Evolutionary conservation across 192 early-diverging fungal genomes (phyloP).

Genomic region (Lobulomyces angularis): DNA sequence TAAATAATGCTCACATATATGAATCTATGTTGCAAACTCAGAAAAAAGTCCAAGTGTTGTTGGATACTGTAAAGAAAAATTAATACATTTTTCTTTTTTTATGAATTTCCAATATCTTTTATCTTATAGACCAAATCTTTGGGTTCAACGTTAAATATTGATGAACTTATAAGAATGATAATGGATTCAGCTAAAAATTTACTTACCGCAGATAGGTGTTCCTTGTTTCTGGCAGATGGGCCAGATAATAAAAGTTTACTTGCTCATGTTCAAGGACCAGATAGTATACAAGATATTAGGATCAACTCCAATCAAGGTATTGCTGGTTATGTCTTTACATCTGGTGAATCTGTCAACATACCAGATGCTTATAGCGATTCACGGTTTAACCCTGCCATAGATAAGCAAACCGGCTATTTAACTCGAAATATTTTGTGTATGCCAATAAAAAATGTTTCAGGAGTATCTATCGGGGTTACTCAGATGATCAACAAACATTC

Average conservation of each 20-base stretch:
- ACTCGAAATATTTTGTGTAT: conserved; percentile 34
- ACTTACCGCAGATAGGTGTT: conserved; percentile 29
- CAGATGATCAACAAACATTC: conserved; percentile 39
- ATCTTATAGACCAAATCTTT: conserved; percentile 25
- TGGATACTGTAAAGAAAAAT: too few species aligned
- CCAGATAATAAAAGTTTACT: conserved; percentile 23
- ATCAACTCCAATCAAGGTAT: conserved; percentile 23
- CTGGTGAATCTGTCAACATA: conserved; percentile 31
- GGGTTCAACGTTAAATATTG: conserved; percentile 26
- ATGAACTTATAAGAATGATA: conserved; percentile 26
- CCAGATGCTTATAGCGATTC: conserved; percentile 33
- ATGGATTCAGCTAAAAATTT: conserved; percentile 38
- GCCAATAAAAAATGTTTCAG: conserved; percentile 34
- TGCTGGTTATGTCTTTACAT: conserved; percentile 30
- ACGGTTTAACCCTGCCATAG: conserved; percentile 35
- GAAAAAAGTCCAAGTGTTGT: conserved; percentile 36
- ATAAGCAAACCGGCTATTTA: conserved; percentile 30
- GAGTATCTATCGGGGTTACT: conserved; percentile 32
- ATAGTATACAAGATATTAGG: conserved; percentile 26
- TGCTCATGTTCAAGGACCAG: conserved; percentile 26
- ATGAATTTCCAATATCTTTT: too few species aligned
- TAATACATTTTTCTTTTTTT: too few species aligned
- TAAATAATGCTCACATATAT: conserved; percentile 27
- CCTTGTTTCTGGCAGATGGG: conserved; percentile 25
- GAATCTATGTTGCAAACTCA: conserved; percentile 31